phyloP scores from a whole-genome alignment of 371 early-diverging fungal species.

The Capillidium rhysosporum region DNA sequence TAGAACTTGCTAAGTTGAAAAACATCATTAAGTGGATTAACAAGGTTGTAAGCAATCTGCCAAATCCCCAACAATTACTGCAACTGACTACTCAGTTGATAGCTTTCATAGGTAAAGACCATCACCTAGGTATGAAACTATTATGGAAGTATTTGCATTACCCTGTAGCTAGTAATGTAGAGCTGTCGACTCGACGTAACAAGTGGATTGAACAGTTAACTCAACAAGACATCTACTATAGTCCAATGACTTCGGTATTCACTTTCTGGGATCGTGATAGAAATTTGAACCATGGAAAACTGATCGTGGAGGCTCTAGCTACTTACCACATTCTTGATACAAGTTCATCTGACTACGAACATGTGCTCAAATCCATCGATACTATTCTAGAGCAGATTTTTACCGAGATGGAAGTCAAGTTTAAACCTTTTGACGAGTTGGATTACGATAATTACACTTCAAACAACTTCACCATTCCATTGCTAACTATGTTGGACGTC shows the following conservation, averaged over 20 bases:
- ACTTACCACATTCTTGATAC: neutral
- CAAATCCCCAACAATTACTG: neutral
- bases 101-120: neutral
- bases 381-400: neutral
- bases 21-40: neutral
- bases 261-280: neutral
- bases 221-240: neutral
- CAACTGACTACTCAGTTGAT: neutral
- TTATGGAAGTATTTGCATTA: conserved; percentile 1
- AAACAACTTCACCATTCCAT: neutral
- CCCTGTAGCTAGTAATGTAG: neutral
- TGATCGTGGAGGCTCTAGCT: neutral
- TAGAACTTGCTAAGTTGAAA: neutral
- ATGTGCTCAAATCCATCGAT: neutral
- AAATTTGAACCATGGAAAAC: no score
- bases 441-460: neutral
- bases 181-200: neutral
- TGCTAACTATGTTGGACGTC: neutral
- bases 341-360: neutral
- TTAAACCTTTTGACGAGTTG: no score
- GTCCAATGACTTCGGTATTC: no score
- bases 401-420: no score
- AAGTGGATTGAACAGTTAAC: neutral
- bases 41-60: neutral
- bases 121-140: neutral